Evolutionary conservation across 2,329 filamentous ascomycete genomes (phyloP), one percentile per base, ranked within the genome.

Genomic region (Trichoderma sp.): DNA sequence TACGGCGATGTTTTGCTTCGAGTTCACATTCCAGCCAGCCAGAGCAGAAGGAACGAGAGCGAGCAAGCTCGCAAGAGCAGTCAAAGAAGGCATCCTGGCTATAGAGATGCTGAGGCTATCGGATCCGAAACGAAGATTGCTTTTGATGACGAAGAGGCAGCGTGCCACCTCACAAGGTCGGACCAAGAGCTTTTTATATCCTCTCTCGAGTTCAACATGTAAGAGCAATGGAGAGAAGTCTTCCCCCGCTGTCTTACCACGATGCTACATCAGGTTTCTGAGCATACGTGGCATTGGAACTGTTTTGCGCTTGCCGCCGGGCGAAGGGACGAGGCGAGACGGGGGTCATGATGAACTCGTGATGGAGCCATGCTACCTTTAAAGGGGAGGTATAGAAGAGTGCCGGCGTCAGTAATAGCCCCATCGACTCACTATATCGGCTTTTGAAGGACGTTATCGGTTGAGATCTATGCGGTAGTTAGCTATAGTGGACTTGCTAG

Each of bases 1-100:
- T 2, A 92, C 83, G 30, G 87, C 89, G 69, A 92, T 77, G 75
- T 91, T 92, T 64, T 79, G 83, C 2, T 77, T 76, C 1, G 84
- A 83, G n/a, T 76, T 77, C 5, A 86, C 73, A 73, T 85, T 80
- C 75, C 88, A 86, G 14, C 82, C 84, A 24, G 83, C 84, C 39
- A 80, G 74, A 21, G 75, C 80, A 2, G 76, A 72, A 6, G 82
- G 80, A 21, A 79, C 72, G 21, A 74, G 61, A 65, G 75, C 74
- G 21, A 80, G 73, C 39, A 75, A 34, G 73, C 75, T 73, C 68
- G 75, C 76, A 30, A 71, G 53, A 9, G 74, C 72, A 7, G 73
- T 74, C 68, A 75, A 32, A 32, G 69, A 60, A 21, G 71, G 36
- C 73, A 75, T 74, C 43, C 30, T 60, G 30, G 34, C 53, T 39